Evolutionary conservation across 2,329 filamentous ascomycete genomes (phyloP).

Genomic region (Aureobasidium sp.): DNA sequence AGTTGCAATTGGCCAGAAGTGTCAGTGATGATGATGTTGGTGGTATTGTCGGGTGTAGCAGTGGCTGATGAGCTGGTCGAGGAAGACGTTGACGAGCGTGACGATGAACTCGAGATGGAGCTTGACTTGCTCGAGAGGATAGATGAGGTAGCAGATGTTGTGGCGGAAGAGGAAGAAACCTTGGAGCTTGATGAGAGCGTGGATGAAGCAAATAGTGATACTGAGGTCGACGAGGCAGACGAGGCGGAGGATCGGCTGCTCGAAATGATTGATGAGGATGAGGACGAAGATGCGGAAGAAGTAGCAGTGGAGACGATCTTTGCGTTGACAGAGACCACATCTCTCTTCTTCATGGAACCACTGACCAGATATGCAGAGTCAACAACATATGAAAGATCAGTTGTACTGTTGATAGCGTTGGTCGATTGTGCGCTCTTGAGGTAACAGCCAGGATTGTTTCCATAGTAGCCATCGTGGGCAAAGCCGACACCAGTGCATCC

Average conservation of each 20-base stretch:
- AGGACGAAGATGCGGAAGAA: not conserved
- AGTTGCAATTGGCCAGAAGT: not conserved
- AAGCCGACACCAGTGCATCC: conserved; percentile 18
- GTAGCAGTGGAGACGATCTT: not conserved
- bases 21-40: conserved; percentile 22
- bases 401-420: conserved; percentile 4
- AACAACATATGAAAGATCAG: conserved; percentile 11
- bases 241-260: not conserved
- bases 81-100: not conserved
- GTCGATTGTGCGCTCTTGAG: conserved; percentile 12
- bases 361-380: conserved; percentile 14
- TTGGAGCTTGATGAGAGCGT: not conserved
- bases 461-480: conserved; percentile 17
- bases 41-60: not conserved
- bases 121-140: not conserved
- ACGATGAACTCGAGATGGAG: no score
- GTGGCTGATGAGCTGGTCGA: not conserved
- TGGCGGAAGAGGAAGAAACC: not conserved
- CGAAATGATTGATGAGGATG: not conserved
- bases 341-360: not conserved
- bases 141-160: not conserved
- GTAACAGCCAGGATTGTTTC: conserved; percentile 16
- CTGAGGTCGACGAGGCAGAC: not conserved
- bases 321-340: not conserved
- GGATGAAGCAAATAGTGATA: no score